Base-by-base conservation (phyloP, 2,329 filamentous ascomycete species). In the Penicillium sp. region DNA sequence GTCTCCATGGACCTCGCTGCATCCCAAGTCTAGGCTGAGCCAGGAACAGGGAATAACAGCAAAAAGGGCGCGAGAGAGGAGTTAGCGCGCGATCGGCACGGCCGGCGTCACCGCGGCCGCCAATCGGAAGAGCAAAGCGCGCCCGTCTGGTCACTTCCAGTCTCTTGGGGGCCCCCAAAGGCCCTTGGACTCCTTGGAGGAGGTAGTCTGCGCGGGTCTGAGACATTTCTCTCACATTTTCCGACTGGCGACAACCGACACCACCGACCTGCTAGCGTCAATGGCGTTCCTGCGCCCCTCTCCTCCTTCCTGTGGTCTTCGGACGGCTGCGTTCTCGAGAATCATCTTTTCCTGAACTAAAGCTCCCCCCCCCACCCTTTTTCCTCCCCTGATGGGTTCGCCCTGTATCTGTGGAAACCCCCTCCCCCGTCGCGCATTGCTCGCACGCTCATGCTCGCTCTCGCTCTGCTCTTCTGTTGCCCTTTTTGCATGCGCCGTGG, bases 81-180 rank as follows among this genome's bases (percentile, higher is more conserved):
- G 67, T 75, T 75, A 71, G 70, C 73, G 73, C 73, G 73, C 73
- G 73, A 76, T 75, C 73, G 69, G 70, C 74, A 71, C 69, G 67
- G 69, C 68, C 69, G 67, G 69, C 68, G 65, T 68, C 63, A 69
- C 64, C 52, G 55, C 37, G 50, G 43, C 60, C 55, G 63, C 67
- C 67, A 69, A 68, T 68, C 67, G 63, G 67, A 67, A 63, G 64
- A 35, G 58, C 28, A 58, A 63, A 66, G 61, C 60, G 55, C 61
- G 28, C 55, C 50, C 31, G 58, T 42, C 60, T 59, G 62, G 68
- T 67, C 31, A 31, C 31, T 31, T 31, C 31, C 31, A 31, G 31
- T 31, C 31, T 5, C 31, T 31, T 31, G 31, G 31, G 31, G 31
- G 8, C 31, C 20, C 20, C 20, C 20, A 20, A 20, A 20, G 31